A percentile compares a stretch with the other conserved stretches of the same genome.
phyloP scores from a whole-genome alignment of 257 asterid genomes.

The Jacaranda copaia region DNA sequence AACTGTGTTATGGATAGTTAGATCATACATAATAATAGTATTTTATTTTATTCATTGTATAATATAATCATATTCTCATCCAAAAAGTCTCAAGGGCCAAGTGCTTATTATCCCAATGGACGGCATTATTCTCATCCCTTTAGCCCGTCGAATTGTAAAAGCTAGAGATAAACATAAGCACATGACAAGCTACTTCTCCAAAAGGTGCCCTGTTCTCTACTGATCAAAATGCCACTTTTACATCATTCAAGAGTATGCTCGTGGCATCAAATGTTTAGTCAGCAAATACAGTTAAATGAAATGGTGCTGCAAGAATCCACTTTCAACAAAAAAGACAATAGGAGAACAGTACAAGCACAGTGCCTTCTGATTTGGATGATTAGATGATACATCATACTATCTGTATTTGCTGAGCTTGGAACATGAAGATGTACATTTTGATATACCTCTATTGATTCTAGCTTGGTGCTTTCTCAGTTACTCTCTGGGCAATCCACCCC shows the following conservation, averaged over 20 bases:
- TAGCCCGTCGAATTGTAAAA: background rate
- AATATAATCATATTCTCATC: too few relatives aligned
- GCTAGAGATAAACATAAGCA: background rate
- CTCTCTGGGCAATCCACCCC: constrained; percentile 96
- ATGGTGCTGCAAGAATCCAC: background rate
- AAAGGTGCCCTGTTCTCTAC: background rate
- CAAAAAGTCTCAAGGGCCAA: too few relatives aligned
- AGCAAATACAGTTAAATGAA: background rate
- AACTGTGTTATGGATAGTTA: too few relatives aligned
- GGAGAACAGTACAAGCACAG: background rate
- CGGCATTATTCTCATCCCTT: too few relatives aligned
- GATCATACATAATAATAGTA: too few relatives aligned
- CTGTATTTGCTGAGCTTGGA: constrained; percentile 9
- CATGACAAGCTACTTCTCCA: background rate
- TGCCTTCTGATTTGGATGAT: background rate
- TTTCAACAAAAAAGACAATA: constrained; percentile 4
- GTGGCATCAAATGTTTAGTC: background rate
- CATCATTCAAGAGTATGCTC: background rate
- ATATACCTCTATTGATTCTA: constrained; percentile 32
- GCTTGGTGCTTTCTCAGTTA: constrained; percentile 77
- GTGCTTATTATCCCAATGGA: too few relatives aligned
- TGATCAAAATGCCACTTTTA: background rate
- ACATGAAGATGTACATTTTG: background rate
- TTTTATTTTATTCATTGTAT: too few relatives aligned
- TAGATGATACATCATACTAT: constrained; percentile 19